These are phyloP conservation scores for Clohesyomyces aquaticus DNA, from an alignment of 495 filamentous ascomycete genomes.

Conservation along the genomic window DNA sequence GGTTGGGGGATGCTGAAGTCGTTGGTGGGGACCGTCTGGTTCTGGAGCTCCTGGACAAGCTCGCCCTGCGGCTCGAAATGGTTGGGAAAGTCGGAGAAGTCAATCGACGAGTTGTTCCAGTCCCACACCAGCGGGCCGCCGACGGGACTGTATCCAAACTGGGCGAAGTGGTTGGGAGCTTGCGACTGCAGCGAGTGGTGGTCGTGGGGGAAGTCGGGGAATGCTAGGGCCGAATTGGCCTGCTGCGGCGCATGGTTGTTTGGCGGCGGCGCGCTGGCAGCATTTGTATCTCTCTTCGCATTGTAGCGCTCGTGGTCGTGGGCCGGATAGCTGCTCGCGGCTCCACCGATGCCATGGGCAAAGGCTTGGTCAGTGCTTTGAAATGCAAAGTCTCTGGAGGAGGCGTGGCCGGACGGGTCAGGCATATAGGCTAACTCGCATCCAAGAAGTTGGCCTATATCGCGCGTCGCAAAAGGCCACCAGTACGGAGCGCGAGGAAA, in stretches of 20 bases:
- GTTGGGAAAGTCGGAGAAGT: conserved; percentile 40
- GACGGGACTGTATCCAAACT: conserved; percentile 29
- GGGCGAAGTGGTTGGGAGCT: conserved; percentile 22
- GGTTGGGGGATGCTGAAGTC: conserved; percentile 45
- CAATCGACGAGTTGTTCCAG: conserved; percentile 42
- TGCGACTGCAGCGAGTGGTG: conserved; percentile 10
- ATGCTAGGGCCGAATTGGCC: conserved; percentile 13
- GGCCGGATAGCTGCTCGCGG: conserved; percentile 7
- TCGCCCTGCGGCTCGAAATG: conserved; percentile 50
- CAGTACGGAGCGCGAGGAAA: background rate
- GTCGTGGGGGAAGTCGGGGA: conserved; percentile 16
- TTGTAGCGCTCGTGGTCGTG: conserved; percentile 30
- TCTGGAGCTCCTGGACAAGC: conserved; percentile 43
- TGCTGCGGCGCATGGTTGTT: conserved; percentile 14
- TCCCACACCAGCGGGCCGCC: conserved; percentile 41
- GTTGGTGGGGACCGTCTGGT: conserved; percentile 29
- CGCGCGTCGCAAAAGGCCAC: conserved; percentile 6
- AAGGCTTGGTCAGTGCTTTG: conserved; percentile 40
- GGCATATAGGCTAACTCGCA: conserved; percentile 36
- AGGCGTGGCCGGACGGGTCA: conserved; percentile 30
- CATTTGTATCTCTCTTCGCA: conserved; percentile 24
- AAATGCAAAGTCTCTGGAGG: conserved; percentile 41
- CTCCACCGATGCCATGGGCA: conserved; percentile 16
- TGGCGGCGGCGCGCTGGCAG: conserved; percentile 8
- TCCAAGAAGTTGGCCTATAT: conserved; percentile 14